A percentile compares a stretch with the other conserved stretches of the same genome.
Conservation (phyloP, 2,329 filamentous ascomycete species). For the Metarhizium sp. region DNA sequence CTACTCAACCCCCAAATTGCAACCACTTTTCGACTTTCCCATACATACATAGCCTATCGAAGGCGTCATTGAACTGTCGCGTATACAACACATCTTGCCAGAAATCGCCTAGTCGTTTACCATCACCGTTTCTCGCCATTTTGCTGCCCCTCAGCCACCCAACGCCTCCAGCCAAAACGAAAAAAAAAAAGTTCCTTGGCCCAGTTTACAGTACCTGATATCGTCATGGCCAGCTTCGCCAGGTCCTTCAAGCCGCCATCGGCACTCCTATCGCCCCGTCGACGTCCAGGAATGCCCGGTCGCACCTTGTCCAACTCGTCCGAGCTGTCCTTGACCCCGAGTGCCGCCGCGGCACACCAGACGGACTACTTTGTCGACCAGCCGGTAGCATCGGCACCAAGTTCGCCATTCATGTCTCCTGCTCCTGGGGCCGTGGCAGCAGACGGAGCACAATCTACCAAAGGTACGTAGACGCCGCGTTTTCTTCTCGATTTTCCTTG, state of each 20-base stretch:
- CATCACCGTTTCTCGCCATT: background rate
- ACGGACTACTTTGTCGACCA: conserved; percentile 22
- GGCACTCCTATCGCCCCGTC: conserved; percentile 31
- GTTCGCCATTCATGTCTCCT: conserved; percentile 16
- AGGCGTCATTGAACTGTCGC: conserved; percentile 2
- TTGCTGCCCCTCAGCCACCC: background rate
- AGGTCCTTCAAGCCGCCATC: conserved; percentile 39
- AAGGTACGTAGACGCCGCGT: conserved; percentile 1
- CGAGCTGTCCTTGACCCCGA: conserved; percentile 28
- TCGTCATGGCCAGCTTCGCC: conserved; percentile 37
- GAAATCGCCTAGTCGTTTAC: background rate
- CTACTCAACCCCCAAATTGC: background rate
- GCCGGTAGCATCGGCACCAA: conserved; percentile 16
- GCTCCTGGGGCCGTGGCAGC: conserved; percentile 3
- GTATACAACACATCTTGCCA: background rate
- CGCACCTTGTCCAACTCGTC: conserved; percentile 38
- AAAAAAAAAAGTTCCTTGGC: background rate
- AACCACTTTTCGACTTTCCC: background rate
- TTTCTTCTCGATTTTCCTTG: background rate
- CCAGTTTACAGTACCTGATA: background rate
- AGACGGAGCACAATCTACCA: background rate
- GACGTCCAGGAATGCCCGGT: conserved; percentile 33
- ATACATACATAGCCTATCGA: background rate
- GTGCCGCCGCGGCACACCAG: conserved; percentile 9
- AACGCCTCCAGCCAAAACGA: background rate